Evolutionary conservation across 495 filamentous ascomycete genomes (phyloP).

Genomic region (Aspergillus homomorphus): DNA sequence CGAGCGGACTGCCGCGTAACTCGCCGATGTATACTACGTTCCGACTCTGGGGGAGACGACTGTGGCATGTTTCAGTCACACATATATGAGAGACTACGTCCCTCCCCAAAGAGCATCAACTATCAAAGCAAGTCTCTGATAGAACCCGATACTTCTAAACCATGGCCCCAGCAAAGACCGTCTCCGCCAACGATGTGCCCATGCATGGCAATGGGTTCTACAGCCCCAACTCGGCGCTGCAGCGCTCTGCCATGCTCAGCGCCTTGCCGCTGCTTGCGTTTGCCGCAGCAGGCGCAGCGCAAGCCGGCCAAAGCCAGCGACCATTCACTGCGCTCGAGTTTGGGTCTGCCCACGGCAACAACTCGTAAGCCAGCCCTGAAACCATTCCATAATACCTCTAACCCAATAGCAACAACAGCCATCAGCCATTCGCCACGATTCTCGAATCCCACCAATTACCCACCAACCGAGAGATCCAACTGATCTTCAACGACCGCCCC

Average conservation of each 20-base stretch:
- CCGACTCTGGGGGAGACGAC: no score
- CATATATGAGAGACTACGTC: no score
- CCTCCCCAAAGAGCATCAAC: no score
- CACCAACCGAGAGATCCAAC: neutral
- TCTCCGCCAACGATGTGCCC: neutral
- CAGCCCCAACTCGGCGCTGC: constrained; percentile 1
- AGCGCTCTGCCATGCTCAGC: neutral
- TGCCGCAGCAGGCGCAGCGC: neutral
- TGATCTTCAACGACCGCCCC: neutral
- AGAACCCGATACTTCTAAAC: no score
- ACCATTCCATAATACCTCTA: neutral
- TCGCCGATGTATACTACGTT: no score
- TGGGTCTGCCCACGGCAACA: neutral
- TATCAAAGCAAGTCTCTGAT: no score
- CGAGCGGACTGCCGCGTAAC: no score
- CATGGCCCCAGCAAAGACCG: neutral
- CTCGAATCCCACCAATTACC: neutral
- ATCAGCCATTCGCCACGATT: neutral
- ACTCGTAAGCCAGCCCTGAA: neutral
- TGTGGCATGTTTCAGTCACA: no score
- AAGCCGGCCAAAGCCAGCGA: neutral
- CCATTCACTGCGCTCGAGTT: neutral
- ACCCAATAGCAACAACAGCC: neutral
- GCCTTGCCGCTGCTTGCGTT: neutral
- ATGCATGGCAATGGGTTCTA: constrained; percentile 2